Conservation (phyloP, 306 rosid genomes). For the Erythrophleum fordii region DNA sequence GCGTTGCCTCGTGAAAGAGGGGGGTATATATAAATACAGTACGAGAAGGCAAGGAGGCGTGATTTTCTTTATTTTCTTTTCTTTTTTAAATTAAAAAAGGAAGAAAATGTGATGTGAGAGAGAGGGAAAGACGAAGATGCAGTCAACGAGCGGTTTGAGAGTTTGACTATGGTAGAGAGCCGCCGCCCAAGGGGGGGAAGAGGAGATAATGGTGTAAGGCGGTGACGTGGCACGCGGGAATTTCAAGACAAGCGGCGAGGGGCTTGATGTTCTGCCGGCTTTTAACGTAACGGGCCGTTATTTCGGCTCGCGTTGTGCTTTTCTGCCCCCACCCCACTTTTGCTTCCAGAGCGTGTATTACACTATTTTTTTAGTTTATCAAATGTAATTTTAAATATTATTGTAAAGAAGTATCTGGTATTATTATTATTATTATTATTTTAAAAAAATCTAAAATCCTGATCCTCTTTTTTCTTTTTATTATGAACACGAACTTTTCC, state of each 20-base stretch:
- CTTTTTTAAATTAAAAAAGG: background rate
- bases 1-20: background rate
- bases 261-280: constrained; percentile 54
- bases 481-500: too few species aligned
- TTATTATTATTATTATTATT: background rate
- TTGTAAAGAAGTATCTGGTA: background rate
- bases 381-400: background rate
- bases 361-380: background rate
- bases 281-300: constrained; percentile 45
- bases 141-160: constrained; percentile 46
- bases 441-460: too few species aligned
- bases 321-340: background rate
- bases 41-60: background rate
- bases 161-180: constrained; percentile 39
- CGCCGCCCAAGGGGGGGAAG: constrained; percentile 54
- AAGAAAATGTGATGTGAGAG: constrained; percentile 3
- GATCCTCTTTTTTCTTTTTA: too few species aligned
- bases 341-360: background rate
- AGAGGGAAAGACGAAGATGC: background rate
- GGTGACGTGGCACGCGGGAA: constrained; percentile 57
- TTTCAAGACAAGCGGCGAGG: constrained; percentile 58
- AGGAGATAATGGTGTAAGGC: constrained; percentile 29
- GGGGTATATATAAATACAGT: constrained; percentile 34
- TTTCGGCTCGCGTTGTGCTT: constrained; percentile 32
- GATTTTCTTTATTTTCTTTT: background rate